Conservation (phyloP, 768 basidiomycete genomes). For the Auriscalpium vulgare region DNA sequence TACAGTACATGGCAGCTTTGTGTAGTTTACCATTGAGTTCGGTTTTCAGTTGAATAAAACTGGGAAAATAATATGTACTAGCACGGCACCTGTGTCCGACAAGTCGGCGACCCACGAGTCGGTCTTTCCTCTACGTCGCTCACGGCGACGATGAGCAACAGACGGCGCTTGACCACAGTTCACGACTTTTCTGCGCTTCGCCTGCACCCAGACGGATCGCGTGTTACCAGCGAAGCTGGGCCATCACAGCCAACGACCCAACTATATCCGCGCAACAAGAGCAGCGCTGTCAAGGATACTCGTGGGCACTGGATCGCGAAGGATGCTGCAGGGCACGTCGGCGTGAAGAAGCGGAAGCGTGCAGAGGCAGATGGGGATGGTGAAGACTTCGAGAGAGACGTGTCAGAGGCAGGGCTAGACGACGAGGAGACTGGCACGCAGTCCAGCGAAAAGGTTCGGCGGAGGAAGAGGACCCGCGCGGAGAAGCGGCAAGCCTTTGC, state of each 20-base stretch:
- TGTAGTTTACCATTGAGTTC: no score
- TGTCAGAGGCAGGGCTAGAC: slow-evolving; percentile 8
- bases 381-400: slow-evolving; percentile 18
- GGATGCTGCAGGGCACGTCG: slow-evolving; percentile 51
- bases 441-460: not conserved
- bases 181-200: slow-evolving; percentile 61
- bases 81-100: no score
- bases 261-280: slow-evolving; percentile 25
- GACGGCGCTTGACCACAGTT: slow-evolving; percentile 30
- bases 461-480: not conserved
- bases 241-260: slow-evolving; percentile 26
- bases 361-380: slow-evolving; percentile 16
- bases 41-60: no score
- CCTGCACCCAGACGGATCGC: slow-evolving; percentile 54
- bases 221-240: slow-evolving; percentile 33
- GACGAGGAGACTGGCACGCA: slow-evolving; percentile 17
- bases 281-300: slow-evolving; percentile 32
- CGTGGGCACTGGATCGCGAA: slow-evolving; percentile 60
- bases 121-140: no score
- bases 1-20: no score
- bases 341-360: slow-evolving; percentile 30
- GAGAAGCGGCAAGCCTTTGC: slow-evolving; percentile 5
- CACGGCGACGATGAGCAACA: no score
- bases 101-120: no score
- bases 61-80: no score